These are phyloP conservation scores for Fomitopsis betulina DNA, from an alignment of 1,284 basidiomycete species.

Conservation along the genomic window DNA sequence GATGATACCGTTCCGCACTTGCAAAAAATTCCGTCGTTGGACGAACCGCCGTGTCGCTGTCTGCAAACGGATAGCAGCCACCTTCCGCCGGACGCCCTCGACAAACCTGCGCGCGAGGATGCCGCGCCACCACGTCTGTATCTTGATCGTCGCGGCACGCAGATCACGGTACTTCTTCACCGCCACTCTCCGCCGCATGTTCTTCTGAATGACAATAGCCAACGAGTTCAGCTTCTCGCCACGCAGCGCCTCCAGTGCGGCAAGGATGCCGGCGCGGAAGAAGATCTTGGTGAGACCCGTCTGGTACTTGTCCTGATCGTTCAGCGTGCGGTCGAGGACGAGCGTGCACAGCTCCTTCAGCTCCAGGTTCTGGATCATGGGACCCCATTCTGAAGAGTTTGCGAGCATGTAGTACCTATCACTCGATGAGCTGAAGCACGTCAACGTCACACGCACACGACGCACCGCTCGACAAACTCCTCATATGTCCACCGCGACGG, in stretches of 20 bases:
- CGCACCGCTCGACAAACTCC: slow-evolving; percentile 96
- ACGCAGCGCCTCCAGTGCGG: slow-evolving; percentile 90
- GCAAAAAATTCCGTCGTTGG: slow-evolving; percentile 69
- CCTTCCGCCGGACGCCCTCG: slow-evolving; percentile 67
- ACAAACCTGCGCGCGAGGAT: slow-evolving; percentile 75
- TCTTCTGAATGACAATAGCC: slow-evolving; percentile 97
- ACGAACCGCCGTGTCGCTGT: slow-evolving; percentile 67
- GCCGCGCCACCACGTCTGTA: slow-evolving; percentile 95
- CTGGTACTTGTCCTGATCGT: slow-evolving; percentile 96
- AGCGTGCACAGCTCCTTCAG: slow-evolving; percentile 80
- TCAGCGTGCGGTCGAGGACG: slow-evolving; percentile 85
- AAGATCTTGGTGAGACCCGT: slow-evolving; percentile 98
- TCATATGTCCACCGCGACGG: slow-evolving; percentile 99
- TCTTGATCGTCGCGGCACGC: slow-evolving; percentile 71
- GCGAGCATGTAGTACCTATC: slow-evolving; percentile 95
- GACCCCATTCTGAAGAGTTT: slow-evolving; percentile 80
- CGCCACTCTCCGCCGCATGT: slow-evolving; percentile 84
- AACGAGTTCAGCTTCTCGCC: slow-evolving; percentile 85
- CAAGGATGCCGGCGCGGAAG: slow-evolving; percentile 98
- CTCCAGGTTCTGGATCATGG: slow-evolving; percentile 77
- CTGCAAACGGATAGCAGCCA: slow-evolving; percentile 79
- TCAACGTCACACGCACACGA: slow-evolving; percentile 2
- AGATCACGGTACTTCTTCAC: slow-evolving; percentile 78
- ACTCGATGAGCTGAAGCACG: not conserved
- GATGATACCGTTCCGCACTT: slow-evolving; percentile 61